A percentile compares a stretch with the other conserved stretches of the same genome.
Evolutionary conservation across 1,139 yeast species (phyloP).

Genomic region (Candida sp.): DNA sequence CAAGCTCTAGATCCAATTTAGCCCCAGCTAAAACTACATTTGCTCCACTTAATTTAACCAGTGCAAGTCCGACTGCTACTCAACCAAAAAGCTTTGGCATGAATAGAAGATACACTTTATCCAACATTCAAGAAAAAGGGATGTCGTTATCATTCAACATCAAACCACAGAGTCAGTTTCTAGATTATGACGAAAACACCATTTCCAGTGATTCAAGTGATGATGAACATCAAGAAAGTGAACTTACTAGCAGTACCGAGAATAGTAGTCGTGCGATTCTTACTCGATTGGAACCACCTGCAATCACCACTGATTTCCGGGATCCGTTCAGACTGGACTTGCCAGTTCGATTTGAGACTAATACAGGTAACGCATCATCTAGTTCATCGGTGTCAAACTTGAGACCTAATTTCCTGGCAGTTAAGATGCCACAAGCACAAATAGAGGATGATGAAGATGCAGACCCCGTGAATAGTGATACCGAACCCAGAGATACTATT

Average conservation of each 20-base stretch:
- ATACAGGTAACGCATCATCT: slow-evolving; percentile 2
- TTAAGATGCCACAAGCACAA: slow-evolving; percentile 72
- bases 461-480: slow-evolving; percentile 12
- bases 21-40: slow-evolving; percentile 9
- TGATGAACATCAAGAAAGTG: slow-evolving; percentile 18
- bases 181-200: slow-evolving; percentile 20
- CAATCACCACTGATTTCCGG: slow-evolving; percentile 1
- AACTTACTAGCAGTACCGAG: slow-evolving; percentile 5
- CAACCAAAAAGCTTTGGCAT: slow-evolving; percentile 17
- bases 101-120: slow-evolving; percentile 46
- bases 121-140: slow-evolving; percentile 69
- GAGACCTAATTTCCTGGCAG: slow-evolving; percentile 75
- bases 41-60: slow-evolving; percentile 24
- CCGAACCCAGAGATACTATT: slow-evolving; percentile 24
- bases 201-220: slow-evolving; percentile 22
- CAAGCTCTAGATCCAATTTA: slow-evolving; percentile 7
- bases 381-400: slow-evolving; percentile 21
- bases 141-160: slow-evolving; percentile 63
- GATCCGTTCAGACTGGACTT: slow-evolving; percentile 4
- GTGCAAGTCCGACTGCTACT: slow-evolving; percentile 13
- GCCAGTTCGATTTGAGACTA: background rate
- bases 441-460: slow-evolving; percentile 58
- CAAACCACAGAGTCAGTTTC: slow-evolving; percentile 47
- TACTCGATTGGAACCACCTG: slow-evolving; percentile 1
- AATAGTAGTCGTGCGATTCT: slow-evolving; percentile 1